Evolutionary conservation across 148 eudicot genomes (phyloP), one percentile per base, ranked within the genome.

Genomic region (Rhododendron kiyosumense): DNA sequence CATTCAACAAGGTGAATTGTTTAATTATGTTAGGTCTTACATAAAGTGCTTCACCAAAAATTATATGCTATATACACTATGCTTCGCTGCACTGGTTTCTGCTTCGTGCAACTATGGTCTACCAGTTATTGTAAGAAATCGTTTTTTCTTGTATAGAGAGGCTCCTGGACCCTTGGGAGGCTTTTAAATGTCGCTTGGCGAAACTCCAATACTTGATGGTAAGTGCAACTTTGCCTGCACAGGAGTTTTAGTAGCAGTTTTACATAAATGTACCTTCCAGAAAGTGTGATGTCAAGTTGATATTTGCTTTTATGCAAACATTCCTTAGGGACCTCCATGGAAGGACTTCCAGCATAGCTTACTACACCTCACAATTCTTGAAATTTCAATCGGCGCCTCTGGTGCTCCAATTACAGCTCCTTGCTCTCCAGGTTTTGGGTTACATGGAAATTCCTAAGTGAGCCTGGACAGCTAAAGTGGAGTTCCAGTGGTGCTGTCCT

Each of bases 251-350:
- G 81, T 78, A 12, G 81, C 14, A 78, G 14, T 49, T 20, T 81
- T 81, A 15, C 54, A 81, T 54, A 20, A 7, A 79, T 45, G n/a
- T 54, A 2, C 65, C 67, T 51, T 51, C 65, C 67, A 52, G 67
- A 59, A 81, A 51, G 43, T 81, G 24, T 51, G 41, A 81, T 12
- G 84, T 59, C 84, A 81, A 81, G 45, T 43, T 81, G 73, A 82
- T 82, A 61, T 59, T 57, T 82, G 10, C 74, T 38, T 24, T 59
- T 61, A 61, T 52, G 43, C 13, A 82, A 82, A 38, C 54, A 26
- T 43, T 83, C 36, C 85, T 41, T 65, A 26, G 52, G 52, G 22
- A 38, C 54, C 52, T 52, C 76, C 43, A 8, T 7, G 18, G 38
- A 54, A 54, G 22, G 28, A 11, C 65, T 5, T 51, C 83, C 38